phyloP scores from a whole-genome alignment of 2,329 filamentous ascomycete genomes.

The Cladophialophora psammophila region DNA sequence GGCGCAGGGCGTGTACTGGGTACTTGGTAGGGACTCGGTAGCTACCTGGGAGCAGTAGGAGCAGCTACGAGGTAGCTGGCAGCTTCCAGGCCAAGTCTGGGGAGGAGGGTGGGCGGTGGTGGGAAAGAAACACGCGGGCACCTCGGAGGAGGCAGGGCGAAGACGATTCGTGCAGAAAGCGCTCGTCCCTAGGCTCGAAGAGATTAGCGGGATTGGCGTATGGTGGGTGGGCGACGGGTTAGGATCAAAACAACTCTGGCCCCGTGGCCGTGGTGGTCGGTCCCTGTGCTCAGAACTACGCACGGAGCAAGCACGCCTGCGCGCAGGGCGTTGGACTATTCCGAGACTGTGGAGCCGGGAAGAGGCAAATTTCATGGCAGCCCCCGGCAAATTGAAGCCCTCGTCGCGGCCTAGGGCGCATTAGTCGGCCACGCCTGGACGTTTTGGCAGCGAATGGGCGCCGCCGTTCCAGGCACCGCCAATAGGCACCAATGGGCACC shows the following conservation, averaged over 20 bases:
- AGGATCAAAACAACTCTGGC: constrained; percentile 12
- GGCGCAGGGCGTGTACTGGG: constrained; percentile 8
- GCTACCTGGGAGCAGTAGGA: background rate
- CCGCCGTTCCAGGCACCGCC: background rate
- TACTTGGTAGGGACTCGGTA: background rate
- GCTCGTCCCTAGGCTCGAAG: constrained; percentile 29
- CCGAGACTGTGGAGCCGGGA: constrained; percentile 3
- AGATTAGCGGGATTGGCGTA: constrained; percentile 21
- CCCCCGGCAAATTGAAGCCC: constrained; percentile 24
- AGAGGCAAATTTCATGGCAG: constrained; percentile 24
- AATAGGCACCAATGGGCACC: background rate
- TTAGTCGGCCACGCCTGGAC: constrained; percentile 17
- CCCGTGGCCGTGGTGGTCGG: background rate
- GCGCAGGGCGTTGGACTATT: constrained; percentile 5
- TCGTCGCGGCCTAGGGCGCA: constrained; percentile 9
- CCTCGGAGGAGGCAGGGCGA: constrained; percentile 12
- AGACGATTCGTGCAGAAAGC: constrained; percentile 31
- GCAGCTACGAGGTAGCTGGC: background rate
- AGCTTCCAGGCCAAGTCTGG: constrained; percentile 20
- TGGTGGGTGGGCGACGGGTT: constrained; percentile 5
- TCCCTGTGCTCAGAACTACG: constrained; percentile 19
- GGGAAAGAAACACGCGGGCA: background rate
- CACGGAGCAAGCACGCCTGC: background rate
- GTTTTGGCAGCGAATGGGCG: constrained; percentile 9
- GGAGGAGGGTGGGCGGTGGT: constrained; percentile 15